Conservation (phyloP, 176 grass and related monocot genomes). For the bread wheat (Triticum aestivum) region IWGSC_CS_RefSeq_v2.1 NC_057809.1:438083713-438084212, state of each 20-base stretch:
- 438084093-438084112: neutral
- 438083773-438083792: neutral
- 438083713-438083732: neutral
- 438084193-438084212: too few species aligned
- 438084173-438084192: neutral
- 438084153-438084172: neutral
- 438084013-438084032: neutral
- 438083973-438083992: neutral
- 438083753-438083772: conserved; percentile 14
- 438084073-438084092: neutral
- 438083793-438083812: neutral
- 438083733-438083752: neutral
- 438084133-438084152: neutral
- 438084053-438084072: neutral
- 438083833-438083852: neutral
- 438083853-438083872: neutral
- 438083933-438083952: neutral
- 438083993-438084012: neutral
- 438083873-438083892: neutral
- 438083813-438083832: neutral
- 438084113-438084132: neutral
- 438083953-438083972: neutral
- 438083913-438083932: neutral
- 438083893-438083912: neutral
- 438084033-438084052: neutral